Evolutionary conservation across 257 asterid species (phyloP).

Genomic region (Echium plantagineum): DNA sequence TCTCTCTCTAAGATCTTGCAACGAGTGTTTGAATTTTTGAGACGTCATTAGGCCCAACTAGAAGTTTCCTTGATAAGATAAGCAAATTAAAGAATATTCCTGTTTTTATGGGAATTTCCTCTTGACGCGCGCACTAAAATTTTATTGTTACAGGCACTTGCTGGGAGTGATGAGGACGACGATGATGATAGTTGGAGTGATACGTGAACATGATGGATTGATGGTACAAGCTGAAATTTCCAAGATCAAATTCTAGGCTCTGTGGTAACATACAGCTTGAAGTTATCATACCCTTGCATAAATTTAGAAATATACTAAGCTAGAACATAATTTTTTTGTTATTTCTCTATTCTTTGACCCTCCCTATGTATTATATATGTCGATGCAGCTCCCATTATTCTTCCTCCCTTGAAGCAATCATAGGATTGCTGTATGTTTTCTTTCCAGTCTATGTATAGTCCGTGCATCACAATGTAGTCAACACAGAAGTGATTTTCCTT

Average conservation of each 20-base stretch:
- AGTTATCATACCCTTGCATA: background rate
- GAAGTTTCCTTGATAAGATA: background rate
- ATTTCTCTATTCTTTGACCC: background rate
- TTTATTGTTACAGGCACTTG: conserved; percentile 50
- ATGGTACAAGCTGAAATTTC: background rate
- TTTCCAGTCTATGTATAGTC: background rate
- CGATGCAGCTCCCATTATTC: too few species aligned
- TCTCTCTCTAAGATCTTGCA: background rate
- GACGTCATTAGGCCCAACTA: too few species aligned
- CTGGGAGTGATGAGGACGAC: conserved; percentile 86
- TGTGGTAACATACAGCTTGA: background rate
- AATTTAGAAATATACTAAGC: background rate
- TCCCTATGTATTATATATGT: background rate
- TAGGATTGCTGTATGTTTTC: too few species aligned
- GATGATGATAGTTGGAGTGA: conserved; percentile 72
- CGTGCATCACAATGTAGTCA: background rate
- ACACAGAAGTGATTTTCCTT: background rate
- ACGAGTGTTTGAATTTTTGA: background rate
- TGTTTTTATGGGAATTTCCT: background rate
- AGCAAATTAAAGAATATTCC: background rate
- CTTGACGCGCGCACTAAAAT: background rate
- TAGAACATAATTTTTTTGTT: background rate
- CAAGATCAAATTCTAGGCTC: background rate
- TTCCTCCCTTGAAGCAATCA: background rate
- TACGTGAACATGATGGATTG: conserved; percentile 25